Conservation (phyloP, 768 basidiomycete species). For the Sporobolomyces phaffii region DNA sequence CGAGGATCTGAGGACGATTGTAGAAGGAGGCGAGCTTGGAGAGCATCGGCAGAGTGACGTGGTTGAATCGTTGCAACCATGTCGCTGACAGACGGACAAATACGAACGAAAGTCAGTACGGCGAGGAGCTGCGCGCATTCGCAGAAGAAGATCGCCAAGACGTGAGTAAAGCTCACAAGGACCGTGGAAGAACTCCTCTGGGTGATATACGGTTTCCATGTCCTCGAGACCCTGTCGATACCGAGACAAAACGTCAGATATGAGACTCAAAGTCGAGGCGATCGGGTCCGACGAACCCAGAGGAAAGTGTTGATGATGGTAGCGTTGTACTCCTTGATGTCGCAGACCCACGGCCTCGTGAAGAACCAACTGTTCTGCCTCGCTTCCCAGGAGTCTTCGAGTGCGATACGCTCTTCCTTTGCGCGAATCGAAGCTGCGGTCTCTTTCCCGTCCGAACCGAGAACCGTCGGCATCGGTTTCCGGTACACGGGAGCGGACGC, state of each 20-base stretch:
- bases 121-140: no score
- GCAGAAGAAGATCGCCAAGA: not conserved
- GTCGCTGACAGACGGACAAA: slow-evolving; percentile 6
- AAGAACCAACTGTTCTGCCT: slow-evolving; percentile 24
- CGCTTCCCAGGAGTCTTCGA: slow-evolving; percentile 33
- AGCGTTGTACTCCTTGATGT: slow-evolving; percentile 28
- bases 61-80: slow-evolving; percentile 33
- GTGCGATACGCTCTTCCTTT: not conserved
- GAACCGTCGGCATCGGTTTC: slow-evolving; percentile 26
- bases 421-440: slow-evolving; percentile 14
- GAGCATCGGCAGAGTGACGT: slow-evolving; percentile 33
- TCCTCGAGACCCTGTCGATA: slow-evolving; percentile 31
- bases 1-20: slow-evolving; percentile 30
- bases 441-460: slow-evolving; percentile 19
- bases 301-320: slow-evolving; percentile 26
- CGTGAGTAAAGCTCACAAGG: slow-evolving; percentile 17
- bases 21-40: slow-evolving; percentile 22
- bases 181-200: slow-evolving; percentile 37
- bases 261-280: not conserved
- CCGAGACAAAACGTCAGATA: not conserved
- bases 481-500: slow-evolving; percentile 30
- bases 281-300: slow-evolving; percentile 12
- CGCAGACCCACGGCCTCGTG: slow-evolving; percentile 34
- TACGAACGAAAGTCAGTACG: not conserved
- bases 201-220: slow-evolving; percentile 25